A percentile compares a stretch with the other conserved stretches of the same genome.
Evolutionary conservation across 208 protist species (phyloP).

Genomic region (Borovskyia barvae): DNA sequence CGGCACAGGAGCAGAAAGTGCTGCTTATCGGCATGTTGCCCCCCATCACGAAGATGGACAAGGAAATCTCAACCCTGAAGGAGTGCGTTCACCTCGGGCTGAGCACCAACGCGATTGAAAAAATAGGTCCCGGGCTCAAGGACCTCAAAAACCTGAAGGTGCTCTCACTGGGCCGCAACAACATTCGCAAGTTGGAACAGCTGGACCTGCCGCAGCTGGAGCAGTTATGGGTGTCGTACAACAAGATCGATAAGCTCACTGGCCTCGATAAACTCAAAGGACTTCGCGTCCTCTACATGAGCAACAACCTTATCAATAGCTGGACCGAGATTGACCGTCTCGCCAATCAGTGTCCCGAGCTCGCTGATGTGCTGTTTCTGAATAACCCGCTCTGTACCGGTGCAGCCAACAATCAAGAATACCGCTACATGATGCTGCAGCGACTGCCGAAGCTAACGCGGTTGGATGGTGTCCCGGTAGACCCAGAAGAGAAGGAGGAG

Average conservation of each 20-base stretch:
- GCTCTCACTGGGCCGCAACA: slow-evolving; percentile 93
- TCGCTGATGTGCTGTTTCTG: slow-evolving; percentile 91
- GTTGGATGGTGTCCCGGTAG: slow-evolving; percentile 87
- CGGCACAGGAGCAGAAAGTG: slow-evolving; percentile 76
- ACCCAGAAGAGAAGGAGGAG: slow-evolving; percentile 90
- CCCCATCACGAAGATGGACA: slow-evolving; percentile 94
- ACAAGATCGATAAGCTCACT: slow-evolving; percentile 94
- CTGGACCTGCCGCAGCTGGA: slow-evolving; percentile 93
- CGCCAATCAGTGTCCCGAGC: slow-evolving; percentile 89
- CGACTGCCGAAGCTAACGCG: slow-evolving; percentile 83
- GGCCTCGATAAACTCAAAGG: slow-evolving; percentile 93
- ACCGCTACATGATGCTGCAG: slow-evolving; percentile 86
- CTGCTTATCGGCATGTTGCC: slow-evolving; percentile 89
- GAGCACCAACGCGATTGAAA: slow-evolving; percentile 95
- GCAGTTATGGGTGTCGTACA: slow-evolving; percentile 96
- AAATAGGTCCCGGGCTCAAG: slow-evolving; percentile 90
- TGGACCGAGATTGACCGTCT: slow-evolving; percentile 94
- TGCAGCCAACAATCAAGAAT: slow-evolving; percentile 73
- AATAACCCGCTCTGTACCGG: slow-evolving; percentile 92
- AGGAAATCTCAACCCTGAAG: slow-evolving; percentile 81
- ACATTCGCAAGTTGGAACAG: slow-evolving; percentile 95
- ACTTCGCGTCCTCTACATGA: slow-evolving; percentile 91
- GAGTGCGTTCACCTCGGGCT: slow-evolving; percentile 91
- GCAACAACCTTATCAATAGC: slow-evolving; percentile 94
- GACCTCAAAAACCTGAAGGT: slow-evolving; percentile 92